Evolutionary conservation across 129 eudicot species (phyloP), one percentile per base, ranked within the genome.

Genomic region (Artemisia tridentata): DNA sequence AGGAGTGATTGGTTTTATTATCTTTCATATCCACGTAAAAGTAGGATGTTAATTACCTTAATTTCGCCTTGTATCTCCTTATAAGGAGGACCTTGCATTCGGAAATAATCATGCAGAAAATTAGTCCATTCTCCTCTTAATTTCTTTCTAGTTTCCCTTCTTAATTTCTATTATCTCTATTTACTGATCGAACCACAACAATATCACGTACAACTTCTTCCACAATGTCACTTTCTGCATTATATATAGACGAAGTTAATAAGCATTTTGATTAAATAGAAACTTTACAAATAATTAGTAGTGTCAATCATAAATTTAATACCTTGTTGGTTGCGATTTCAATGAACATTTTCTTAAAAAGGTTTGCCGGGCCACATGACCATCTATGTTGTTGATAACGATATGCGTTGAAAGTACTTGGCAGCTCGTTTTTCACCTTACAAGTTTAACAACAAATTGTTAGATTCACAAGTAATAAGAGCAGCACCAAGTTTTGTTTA

Each of bases 281-380:
- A 3, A n/a, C 21, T 11, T 15, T 23, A 7, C 19, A 52, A n/a
- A 3, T 5, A 38, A 47, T 34, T 62, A 27, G 47, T 59, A 61
- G 11, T 16, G 13, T 61, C 62, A 15, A 9, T 48, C 15, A 27
- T 2, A 7, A 11, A 13, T 21, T 21, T 17, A 12, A 56, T 38
- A 89, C 98, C 91, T 92, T 92, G 76, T 82, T 85, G 63, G 71
- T 63, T 1, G 82, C 62, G 20, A 93, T 93, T 67, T 93, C 99
- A 25, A 46, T 47, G 3, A 75, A 67, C 99, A 87, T 93, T 79
- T 93, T 90, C 84, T 74, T 84, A 74, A 93, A 90, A 46, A 93
- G 91, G 77, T 93, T 90, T 29, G 99, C 97, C 13, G 99, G 99
- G 25, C 99, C 99, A 79, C 99, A 93, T 4, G 96, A 93, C 97